These are phyloP conservation scores for Leucosporidium creatinivorum DNA, from an alignment of 768 basidiomycete genomes.

Conservation along the genomic window DNA sequence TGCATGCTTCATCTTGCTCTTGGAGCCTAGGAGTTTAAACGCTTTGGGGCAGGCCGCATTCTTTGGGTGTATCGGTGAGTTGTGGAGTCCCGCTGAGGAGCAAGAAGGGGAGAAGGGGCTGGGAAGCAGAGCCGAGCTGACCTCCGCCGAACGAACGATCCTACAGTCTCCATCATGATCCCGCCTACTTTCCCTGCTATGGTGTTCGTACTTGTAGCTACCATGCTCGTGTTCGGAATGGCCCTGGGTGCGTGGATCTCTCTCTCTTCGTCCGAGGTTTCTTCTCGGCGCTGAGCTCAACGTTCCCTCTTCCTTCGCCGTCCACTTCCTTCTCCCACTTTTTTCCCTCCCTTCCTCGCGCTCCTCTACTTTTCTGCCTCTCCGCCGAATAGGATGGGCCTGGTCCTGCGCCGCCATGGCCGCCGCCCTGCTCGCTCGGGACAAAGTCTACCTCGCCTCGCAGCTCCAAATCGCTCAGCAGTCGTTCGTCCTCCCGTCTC, in stretches of 20 bases:
- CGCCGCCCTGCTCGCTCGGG: conserved; percentile 45
- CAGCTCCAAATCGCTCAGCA: conserved; percentile 33
- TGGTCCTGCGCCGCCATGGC: conserved; percentile 54
- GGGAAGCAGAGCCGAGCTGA: neutral
- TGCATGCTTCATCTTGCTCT: conserved; percentile 10
- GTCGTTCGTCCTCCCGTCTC: conserved; percentile 27
- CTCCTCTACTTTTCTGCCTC: too few relatives aligned
- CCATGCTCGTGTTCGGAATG: conserved; percentile 17
- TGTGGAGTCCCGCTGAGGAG: neutral
- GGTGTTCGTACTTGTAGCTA: conserved; percentile 14
- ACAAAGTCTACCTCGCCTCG: conserved; percentile 32
- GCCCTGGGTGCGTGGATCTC: conserved; percentile 34
- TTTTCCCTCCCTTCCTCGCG: too few relatives aligned
- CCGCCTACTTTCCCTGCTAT: conserved; percentile 22
- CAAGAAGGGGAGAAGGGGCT: too few relatives aligned
- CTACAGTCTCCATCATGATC: conserved; percentile 14
- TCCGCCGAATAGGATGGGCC: conserved; percentile 46
- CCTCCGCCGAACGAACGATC: neutral
- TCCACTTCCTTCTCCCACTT: too few relatives aligned
- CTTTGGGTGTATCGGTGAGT: conserved; percentile 13
- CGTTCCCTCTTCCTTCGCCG: too few relatives aligned
- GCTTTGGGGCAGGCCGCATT: conserved; percentile 17
- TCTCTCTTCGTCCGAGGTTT: too few relatives aligned
- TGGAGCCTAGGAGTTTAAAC: conserved; percentile 1
- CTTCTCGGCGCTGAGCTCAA: too few relatives aligned